A percentile compares a stretch with the other conserved stretches of the same genome.
Evolutionary conservation across 1,284 basidiomycete genomes (phyloP).

Genomic region (Athelia psychrophila): DNA sequence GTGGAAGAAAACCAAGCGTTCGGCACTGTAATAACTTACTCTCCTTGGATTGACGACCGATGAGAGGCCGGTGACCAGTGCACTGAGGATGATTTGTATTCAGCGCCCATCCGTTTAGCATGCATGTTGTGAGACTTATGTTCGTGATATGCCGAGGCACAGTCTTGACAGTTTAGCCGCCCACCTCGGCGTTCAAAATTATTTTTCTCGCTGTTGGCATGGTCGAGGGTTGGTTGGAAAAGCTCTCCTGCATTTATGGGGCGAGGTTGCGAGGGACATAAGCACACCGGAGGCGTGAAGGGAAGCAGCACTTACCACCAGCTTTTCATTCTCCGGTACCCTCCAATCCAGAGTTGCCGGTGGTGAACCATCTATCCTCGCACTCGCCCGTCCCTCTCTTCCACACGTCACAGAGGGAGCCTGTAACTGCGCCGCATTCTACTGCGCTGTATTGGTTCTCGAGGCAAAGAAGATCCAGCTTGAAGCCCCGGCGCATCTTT

Average conservation of each 20-base stretch:
- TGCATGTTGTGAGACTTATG: too few relatives aligned
- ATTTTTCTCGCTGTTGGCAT: slow-evolving; percentile 34
- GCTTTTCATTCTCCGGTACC: slow-evolving; percentile 21
- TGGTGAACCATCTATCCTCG: not conserved
- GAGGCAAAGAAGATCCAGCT: too few relatives aligned
- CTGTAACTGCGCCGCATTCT: slow-evolving; percentile 5
- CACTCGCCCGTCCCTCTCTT: slow-evolving; percentile 8
- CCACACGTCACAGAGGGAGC: slow-evolving; percentile 11
- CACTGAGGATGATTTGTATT: not conserved
- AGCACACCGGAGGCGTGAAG: not conserved
- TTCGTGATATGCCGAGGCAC: too few relatives aligned
- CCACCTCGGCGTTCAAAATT: slow-evolving; percentile 36
- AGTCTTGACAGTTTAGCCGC: not conserved
- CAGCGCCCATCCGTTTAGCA: not conserved
- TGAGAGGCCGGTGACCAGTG: slow-evolving; percentile 30
- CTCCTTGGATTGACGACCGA: not conserved
- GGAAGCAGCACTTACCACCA: too few relatives aligned
- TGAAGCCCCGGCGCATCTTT: too few relatives aligned
- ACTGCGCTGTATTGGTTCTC: not conserved
- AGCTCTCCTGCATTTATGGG: slow-evolving; percentile 39
- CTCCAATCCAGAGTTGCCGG: slow-evolving; percentile 20
- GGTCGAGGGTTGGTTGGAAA: slow-evolving; percentile 39
- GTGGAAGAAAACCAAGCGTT: not conserved
- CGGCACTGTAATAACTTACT: not conserved
- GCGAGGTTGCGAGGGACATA: slow-evolving; percentile 14